Evolutionary conservation across 2,329 filamentous ascomycete species (phyloP), one percentile per base, ranked within the genome.

Genomic region (Penicillium janthinellum): DNA sequence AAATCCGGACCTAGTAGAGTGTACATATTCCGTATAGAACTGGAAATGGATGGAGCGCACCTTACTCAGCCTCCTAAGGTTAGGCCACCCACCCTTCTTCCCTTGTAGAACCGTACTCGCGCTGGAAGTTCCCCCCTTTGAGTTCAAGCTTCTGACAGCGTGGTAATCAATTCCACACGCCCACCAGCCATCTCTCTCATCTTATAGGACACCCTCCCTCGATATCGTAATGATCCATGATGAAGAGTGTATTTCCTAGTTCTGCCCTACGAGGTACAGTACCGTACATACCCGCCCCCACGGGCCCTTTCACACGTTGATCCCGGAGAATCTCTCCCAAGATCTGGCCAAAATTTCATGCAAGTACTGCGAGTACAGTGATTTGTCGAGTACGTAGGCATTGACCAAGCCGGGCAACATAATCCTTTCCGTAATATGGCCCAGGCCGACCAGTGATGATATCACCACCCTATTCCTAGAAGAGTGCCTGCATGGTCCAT

Each of bases 181-280:
- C 28, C 28, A 8, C 4, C 31, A 8, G 31, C 14, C 42, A 8
- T 41, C 8, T 47, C n/a, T 15, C 2, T 31, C 42, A 28, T 7
- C 42, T 45, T 10, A 45, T 28, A 15, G 44, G 20, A 15, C 20
- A 42, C 44, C 22, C 8, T 31, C 14, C 20, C 42, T 28, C 12
- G 12, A 15, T 28, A 28, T 47, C 22, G 25, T 31, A 31, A 31
- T 45, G 11, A 31, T 47, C 25, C 1, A 31, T 22, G 14, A 12
- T 31, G 15, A 15, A 47, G 25, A 10, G 15, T 10, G 22, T 31
- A 47, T 47, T 47, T 22, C 44, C 31, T 11, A 14, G 44, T 56
- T 55, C 58, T 51, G 58, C 58, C 58, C 54, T 60, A 60, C 57
- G 28, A 52, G 57, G 37, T 38, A 34, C 25, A 5, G 34, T 22